Evolutionary conservation across 2,329 filamentous ascomycete species (phyloP).

Genomic region (Colletotrichum gloeosporioides): DNA sequence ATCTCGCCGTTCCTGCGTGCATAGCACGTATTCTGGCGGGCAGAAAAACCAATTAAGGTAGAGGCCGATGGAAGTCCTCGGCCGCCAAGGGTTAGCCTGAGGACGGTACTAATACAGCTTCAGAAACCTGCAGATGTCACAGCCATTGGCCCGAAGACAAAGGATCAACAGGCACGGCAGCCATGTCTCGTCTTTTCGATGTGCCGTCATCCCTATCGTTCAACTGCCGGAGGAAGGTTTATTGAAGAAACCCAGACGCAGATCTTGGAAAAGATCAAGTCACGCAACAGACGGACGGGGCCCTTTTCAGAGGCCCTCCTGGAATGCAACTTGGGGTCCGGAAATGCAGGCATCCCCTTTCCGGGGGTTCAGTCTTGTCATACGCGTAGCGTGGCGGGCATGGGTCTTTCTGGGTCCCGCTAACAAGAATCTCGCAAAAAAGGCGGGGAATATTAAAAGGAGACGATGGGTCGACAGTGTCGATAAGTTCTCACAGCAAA

Average conservation of each 20-base stretch:
- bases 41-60: neutral
- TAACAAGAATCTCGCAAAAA: neutral
- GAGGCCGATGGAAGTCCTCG: neutral
- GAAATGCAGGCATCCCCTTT: neutral
- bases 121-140: neutral
- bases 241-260: neutral
- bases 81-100: neutral
- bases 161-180: constrained; percentile 6
- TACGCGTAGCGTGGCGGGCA: neutral
- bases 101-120: neutral
- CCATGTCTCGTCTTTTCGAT: neutral
- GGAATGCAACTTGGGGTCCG: neutral
- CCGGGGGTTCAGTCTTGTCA: neutral
- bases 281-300: neutral
- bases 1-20: neutral
- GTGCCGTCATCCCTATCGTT: neutral
- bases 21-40: neutral
- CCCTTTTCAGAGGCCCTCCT: neutral
- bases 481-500: neutral
- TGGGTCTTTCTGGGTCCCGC: neutral
- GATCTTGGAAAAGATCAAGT: neutral
- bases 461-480: neutral
- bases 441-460: neutral
- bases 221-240: neutral
- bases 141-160: neutral